These are phyloP conservation scores for Cryomyces minteri DNA, from an alignment of 495 filamentous ascomycete genomes.

Conservation along the genomic window DNA sequence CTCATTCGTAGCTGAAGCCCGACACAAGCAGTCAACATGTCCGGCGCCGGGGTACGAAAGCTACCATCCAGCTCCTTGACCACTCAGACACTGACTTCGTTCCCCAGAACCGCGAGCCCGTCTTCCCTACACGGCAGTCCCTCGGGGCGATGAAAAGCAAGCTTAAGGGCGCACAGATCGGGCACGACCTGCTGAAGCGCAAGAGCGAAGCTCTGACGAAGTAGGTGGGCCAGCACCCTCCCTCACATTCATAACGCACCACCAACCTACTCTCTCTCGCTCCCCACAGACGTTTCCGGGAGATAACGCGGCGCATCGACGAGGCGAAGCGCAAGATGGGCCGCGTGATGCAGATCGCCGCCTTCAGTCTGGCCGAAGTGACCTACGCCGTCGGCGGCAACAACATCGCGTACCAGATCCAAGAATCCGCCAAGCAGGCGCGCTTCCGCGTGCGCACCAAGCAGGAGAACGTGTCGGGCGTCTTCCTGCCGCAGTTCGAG, in stretches of 20 bases:
- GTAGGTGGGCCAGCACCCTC: slow-evolving; percentile 4
- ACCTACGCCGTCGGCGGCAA: slow-evolving; percentile 94
- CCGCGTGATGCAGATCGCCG: slow-evolving; percentile 95
- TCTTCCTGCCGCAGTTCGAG: slow-evolving; percentile 85
- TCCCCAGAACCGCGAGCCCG: slow-evolving; percentile 63
- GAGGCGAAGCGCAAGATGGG: slow-evolving; percentile 99
- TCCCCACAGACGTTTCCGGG: slow-evolving; percentile 60
- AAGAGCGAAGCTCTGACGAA: slow-evolving; percentile 27
- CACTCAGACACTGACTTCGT: slow-evolving; percentile 2
- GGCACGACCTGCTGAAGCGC: slow-evolving; percentile 26
- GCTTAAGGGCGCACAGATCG: slow-evolving; percentile 67
- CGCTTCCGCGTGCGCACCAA: slow-evolving; percentile 83
- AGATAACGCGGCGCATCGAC: slow-evolving; percentile 93
- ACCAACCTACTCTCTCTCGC: background rate
- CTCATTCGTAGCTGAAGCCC: background rate
- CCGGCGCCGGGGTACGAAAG: slow-evolving; percentile 36
- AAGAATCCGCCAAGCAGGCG: slow-evolving; percentile 84
- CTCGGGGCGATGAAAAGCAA: slow-evolving; percentile 95
- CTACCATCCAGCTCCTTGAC: slow-evolving; percentile 6
- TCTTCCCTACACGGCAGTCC: slow-evolving; percentile 97
- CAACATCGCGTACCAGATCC: slow-evolving; percentile 90
- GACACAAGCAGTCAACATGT: slow-evolving; percentile 26
- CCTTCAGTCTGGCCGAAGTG: slow-evolving; percentile 93
- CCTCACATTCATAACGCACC: background rate
- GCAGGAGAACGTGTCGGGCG: slow-evolving; percentile 97